Evolutionary conservation across 805 yeast genomes (phyloP).

Genomic region (Maudiozyma saulgeensis): DNA sequence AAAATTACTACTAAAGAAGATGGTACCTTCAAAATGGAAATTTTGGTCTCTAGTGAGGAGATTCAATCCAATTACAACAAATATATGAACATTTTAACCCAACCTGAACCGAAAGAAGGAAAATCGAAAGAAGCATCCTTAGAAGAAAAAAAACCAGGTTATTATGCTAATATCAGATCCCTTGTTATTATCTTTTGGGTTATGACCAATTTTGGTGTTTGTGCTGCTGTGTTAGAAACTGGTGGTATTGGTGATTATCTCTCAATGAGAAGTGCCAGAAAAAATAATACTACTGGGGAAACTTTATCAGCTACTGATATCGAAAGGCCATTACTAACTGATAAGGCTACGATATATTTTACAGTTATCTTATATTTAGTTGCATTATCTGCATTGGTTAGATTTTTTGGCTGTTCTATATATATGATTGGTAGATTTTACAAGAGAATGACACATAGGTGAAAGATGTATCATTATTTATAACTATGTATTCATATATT

Average conservation of each 20-base stretch:
- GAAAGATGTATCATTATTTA: neutral
- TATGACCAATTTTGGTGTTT: conserved; percentile 69
- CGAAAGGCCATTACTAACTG: conserved; percentile 19
- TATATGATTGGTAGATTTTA: conserved; percentile 38
- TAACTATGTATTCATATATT: too few relatives aligned
- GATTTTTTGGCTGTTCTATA: conserved; percentile 65
- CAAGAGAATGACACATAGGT: conserved; percentile 13
- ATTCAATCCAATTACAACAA: conserved; percentile 65
- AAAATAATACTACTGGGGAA: conserved; percentile 10
- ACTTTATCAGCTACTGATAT: conserved; percentile 4
- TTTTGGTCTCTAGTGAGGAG: conserved; percentile 69
- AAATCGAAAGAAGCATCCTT: conserved; percentile 28
- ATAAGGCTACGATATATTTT: conserved; percentile 58
- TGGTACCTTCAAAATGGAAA: conserved; percentile 58
- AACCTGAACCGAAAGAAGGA: conserved; percentile 31
- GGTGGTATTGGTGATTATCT: conserved; percentile 57
- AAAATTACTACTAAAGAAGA: conserved; percentile 63
- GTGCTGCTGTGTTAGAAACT: conserved; percentile 74
- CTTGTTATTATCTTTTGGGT: conserved; percentile 86
- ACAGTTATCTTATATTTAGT: conserved; percentile 88
- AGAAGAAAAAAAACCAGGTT: conserved; percentile 58
- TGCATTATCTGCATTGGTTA: conserved; percentile 76
- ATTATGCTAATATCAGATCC: conserved; percentile 85
- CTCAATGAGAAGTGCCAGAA: conserved; percentile 13
- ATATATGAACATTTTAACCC: conserved; percentile 50